Evolutionary conservation across 805 yeast genomes (phyloP).

Genomic region (Saccharomycopsis microspora): DNA sequence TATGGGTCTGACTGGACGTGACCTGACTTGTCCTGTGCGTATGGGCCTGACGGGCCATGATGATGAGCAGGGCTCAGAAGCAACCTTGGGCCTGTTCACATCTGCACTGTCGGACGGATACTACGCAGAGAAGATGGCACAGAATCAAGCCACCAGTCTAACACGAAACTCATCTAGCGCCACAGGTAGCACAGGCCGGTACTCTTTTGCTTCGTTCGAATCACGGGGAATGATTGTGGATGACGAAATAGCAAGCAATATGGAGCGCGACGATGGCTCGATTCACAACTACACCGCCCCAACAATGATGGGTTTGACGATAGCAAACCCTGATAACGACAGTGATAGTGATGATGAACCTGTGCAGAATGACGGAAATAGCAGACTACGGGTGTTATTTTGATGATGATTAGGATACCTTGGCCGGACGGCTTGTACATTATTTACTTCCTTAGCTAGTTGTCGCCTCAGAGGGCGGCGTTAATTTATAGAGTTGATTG

Average conservation of each 20-base stretch:
- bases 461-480: too few species aligned
- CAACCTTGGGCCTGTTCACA: constrained; percentile 11
- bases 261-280: constrained; percentile 14
- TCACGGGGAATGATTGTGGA: constrained; percentile 8
- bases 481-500: too few species aligned
- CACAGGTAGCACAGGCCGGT: constrained; percentile 3
- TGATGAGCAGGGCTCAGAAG: constrained; percentile 1
- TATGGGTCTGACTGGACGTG: constrained; percentile 14
- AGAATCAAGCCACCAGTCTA: not conserved
- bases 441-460: too few species aligned
- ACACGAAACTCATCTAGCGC: constrained; percentile 13
- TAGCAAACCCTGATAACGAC: constrained; percentile 16
- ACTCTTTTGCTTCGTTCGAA: constrained; percentile 15
- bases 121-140: constrained; percentile 10
- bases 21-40: not conserved
- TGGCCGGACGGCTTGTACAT: too few species aligned
- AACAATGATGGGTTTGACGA: constrained; percentile 9
- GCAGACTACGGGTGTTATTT: constrained; percentile 6
- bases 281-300: constrained; percentile 10
- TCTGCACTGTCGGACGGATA: constrained; percentile 9
- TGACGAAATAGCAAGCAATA: constrained; percentile 8
- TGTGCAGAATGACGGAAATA: not conserved
- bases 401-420: not conserved
- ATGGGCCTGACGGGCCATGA: not conserved
- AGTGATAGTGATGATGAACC: constrained; percentile 3